Base-by-base conservation (phyloP, 495 filamentous ascomycete genomes). In the Hypoxylon rickii region DNA sequence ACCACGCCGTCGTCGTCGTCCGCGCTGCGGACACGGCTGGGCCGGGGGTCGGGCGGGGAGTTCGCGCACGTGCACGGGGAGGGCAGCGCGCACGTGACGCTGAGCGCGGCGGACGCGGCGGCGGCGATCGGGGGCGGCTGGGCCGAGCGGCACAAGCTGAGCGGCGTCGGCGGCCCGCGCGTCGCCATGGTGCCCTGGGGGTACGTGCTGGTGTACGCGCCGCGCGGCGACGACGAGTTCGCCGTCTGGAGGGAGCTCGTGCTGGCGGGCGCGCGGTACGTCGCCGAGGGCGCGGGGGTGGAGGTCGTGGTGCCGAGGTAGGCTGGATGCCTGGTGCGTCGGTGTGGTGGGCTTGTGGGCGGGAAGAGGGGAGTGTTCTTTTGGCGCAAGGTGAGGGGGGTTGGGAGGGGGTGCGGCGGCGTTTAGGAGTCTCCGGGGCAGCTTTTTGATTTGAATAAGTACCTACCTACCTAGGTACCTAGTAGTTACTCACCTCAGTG, bases 181-280 rank as follows among this genome's bases (percentile, higher is more conserved):
- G 46, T 18, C 18, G 51, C 32, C 1, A 16, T 60, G 24, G 19
- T 68, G 45, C 62, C 68, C 0, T 63, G 51, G 57, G 61, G 53
- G 0, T 72, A 70, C 20, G 51, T 72, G 17, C 19, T 74, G 44
- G 16, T 72, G 2, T 74, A 74, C 19, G 66, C 71, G 56, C 71
- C 71, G 56, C 53, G 70, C 18, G 52, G 58, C 32, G 63, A 57
- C n/a, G 62, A n/a, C 15, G 70, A 73, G 46, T 61, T 55, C 3
- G 55, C 33, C 8, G 51, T 63, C 3, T 67, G 68, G 60, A 38
- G 48, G 24, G 54, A 37, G 31, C 20, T 70, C 3, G 34, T 69
- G 8, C 20, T 56, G 7, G 68, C 68, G 1, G 56, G 51, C 1
- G 56, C 53, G 41, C 40, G 64, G 43, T 49, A 55, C n/a, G 55